These are phyloP conservation scores for Wakefieldia striispora DNA, from an alignment of 768 basidiomycete genomes.

Conservation along the genomic window DNA sequence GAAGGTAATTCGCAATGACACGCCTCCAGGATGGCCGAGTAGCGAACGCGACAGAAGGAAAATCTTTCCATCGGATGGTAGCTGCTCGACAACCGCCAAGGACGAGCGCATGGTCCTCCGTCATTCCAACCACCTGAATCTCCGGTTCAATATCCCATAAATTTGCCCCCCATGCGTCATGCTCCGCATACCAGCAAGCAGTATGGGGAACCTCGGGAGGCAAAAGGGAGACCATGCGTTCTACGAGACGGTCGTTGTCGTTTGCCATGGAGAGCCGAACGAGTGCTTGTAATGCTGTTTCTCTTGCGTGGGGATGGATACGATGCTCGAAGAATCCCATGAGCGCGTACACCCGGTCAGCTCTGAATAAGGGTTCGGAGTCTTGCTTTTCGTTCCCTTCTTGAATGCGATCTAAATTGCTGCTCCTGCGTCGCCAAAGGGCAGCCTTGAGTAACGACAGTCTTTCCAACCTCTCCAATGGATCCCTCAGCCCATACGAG, in stretches of 20 bases:
- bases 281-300: constrained; percentile 22
- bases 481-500: constrained; percentile 17
- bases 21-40: constrained; percentile 14
- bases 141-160: constrained; percentile 22
- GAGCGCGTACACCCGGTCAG: constrained; percentile 26
- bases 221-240: constrained; percentile 23
- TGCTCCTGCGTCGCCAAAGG: constrained; percentile 22
- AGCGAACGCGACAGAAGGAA: constrained; percentile 18
- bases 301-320: constrained; percentile 14
- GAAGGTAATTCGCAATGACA: constrained; percentile 2
- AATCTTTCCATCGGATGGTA: constrained; percentile 23
- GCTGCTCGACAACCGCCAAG: constrained; percentile 25
- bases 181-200: constrained; percentile 21
- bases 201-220: not conserved
- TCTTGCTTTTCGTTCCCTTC: not conserved
- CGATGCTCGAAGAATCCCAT: constrained; percentile 29
- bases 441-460: constrained; percentile 20
- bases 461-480: constrained; percentile 24
- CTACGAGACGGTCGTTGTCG: constrained; percentile 19
- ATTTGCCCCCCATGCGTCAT: constrained; percentile 14
- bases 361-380: not conserved
- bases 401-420: not conserved
- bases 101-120: constrained; percentile 11
- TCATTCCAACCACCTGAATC: constrained; percentile 20
- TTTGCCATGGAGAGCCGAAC: constrained; percentile 25